phyloP scores from a whole-genome alignment of 2,329 filamentous ascomycete species.

The Trichoderma arundinaceum region DNA sequence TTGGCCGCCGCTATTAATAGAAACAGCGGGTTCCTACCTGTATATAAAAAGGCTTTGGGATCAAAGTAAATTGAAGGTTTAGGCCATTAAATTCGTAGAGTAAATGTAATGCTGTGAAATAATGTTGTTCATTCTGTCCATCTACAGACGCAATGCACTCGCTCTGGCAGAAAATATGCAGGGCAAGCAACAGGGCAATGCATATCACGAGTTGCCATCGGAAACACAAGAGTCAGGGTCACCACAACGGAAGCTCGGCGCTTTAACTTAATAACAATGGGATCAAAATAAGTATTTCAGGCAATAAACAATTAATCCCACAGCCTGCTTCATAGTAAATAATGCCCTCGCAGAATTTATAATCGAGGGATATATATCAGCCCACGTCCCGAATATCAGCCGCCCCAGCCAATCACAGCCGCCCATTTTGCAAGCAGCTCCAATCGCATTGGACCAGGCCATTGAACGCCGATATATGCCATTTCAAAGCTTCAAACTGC shows the following conservation, averaged over 20 bases:
- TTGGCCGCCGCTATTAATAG: not conserved
- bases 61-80: not conserved
- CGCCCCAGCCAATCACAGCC: constrained; percentile 37
- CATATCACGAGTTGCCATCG: not conserved
- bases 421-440: constrained; percentile 37
- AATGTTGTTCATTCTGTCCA: not conserved
- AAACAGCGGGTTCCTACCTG: not conserved
- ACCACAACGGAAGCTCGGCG: too few species aligned
- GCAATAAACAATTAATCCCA: too few species aligned
- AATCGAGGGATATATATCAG: constrained; percentile 3
- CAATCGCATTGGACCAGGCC: constrained; percentile 50
- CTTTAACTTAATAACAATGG: too few species aligned
- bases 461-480: constrained; percentile 41
- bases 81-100: too few species aligned
- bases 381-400: constrained; percentile 33
- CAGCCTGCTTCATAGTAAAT: too few species aligned
- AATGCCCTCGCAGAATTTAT: not conserved
- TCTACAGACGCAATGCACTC: too few species aligned
- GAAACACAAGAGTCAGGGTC: not conserved
- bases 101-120: too few species aligned
- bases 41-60: not conserved
- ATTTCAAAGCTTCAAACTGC: constrained; percentile 43
- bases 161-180: not conserved
- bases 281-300: not conserved
- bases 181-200: not conserved